Base-by-base conservation (phyloP, 2,329 filamentous ascomycete genomes). In the Trichoderma citrinoviride region DNA sequence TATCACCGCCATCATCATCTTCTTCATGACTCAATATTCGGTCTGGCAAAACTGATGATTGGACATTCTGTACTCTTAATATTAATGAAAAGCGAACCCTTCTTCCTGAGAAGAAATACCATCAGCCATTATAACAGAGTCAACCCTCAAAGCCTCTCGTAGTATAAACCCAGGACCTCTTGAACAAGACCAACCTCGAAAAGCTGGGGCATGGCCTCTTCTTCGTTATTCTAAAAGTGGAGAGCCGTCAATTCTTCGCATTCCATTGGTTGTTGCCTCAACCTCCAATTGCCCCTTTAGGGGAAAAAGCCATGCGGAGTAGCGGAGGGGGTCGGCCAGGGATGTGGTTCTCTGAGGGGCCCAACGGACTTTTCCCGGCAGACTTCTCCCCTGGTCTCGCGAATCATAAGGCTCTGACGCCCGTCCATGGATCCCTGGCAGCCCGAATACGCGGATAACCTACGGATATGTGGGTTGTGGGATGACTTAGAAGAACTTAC, bases 191-290 rank as follows among this genome's bases (percentile, higher is more conserved):
- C 33, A 19, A 23, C 19, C 8, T 60, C 27, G 19, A 61, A 61
- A 61, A 60, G 23, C 47, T 61, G 58, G 58, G 58, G 58, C 33
- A 61, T 61, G 58, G 47, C 46, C 58, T 52, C 46, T 53, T 53
- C 47, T 61, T 61, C 58, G 58, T 61, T 33, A 61, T 44, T 53
- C 14, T 61, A 44, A 61, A 53, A 61, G 58, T 61, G 58, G 58
- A 10, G 58, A 61, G 4, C 5, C 4, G 10, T 5, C 1, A 2
- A 5, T 61, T 33, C 37, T 0, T 52, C 47, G 37, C 37, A 12
- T 52, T 6, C 10, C 0, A 61, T 61, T 61, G 58, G 58, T 7
- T 14, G 23, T 10, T 23, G n/a, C n/a, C 4, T 61, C 33, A n/a
- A 33, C 23, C 46, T 27, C 58, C 49, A 44, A 61, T 61, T 61